Evolutionary conservation across 1,139 yeast genomes (phyloP), one percentile per base, ranked within the genome.

Genomic region (Blastobotrys aristatus): DNA sequence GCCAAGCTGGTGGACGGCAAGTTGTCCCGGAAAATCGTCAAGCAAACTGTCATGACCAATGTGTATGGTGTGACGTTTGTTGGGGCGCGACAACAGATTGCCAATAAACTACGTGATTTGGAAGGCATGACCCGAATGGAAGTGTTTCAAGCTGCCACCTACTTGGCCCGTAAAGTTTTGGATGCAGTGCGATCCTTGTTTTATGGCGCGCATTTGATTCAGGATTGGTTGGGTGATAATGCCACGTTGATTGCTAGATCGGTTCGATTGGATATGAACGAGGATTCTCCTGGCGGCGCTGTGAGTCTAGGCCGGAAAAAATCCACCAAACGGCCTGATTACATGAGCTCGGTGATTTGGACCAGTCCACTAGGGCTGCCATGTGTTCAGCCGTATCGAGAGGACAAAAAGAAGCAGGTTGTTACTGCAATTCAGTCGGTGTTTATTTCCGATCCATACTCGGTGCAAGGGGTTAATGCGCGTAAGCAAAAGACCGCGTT

Each of bases 41-140:
- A 92, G 65, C 97, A 92, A 66, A 88, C 98, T 0, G 98, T 92
- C 27, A 92, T 92, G 99, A 92, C 99, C 1, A 90, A 89, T 60
- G 99, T 92, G 38, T 92, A 94, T 63, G 99, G 99, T 58, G 99
- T 92, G 11, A 92, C 99, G 0, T 88, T 79, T 64, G 78, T 88
- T 53, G 99, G 99, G 17, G 98, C 97, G 0, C 78, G 88, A 24
- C 83, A 82, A 3, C 99, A 92, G 69, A 88, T 92, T 59, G 61
- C 67, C 26, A 58, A 60, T 45, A 68, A 70, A 50, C 71, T 69
- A 59, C 70, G 67, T 55, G 77, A 63, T 63, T 69, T 64, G 53
- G 74, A 57, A 53, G 73, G 55, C 56, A 60, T 56, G 60, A 13
- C 8, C 13, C 75, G 65, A 27, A 64, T 60, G 6, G 56, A 59